These are phyloP conservation scores for Phylloboletellus chloephorus DNA, from an alignment of 1,284 basidiomycete species.

Conservation along the genomic window DNA sequence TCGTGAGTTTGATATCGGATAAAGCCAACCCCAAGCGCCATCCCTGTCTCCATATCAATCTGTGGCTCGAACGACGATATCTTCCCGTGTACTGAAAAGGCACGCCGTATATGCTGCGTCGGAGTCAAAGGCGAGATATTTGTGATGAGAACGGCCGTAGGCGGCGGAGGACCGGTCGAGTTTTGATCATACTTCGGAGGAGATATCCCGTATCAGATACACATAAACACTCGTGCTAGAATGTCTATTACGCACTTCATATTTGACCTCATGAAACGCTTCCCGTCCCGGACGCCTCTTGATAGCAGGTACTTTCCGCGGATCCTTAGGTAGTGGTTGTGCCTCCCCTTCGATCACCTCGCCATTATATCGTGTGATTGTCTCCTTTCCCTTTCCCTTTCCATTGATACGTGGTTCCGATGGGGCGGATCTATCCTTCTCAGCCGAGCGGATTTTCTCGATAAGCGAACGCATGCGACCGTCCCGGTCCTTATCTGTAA, in stretches of 20 bases:
- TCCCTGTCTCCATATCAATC: conserved; percentile 75
- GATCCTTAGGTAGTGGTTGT: conserved; percentile 47
- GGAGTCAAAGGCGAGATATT: conserved; percentile 72
- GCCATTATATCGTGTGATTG: conserved; percentile 51
- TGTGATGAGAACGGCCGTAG: conserved; percentile 69
- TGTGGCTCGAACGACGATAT: conserved; percentile 75
- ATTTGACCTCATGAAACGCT: conserved; percentile 48
- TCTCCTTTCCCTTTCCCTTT: conserved; percentile 60
- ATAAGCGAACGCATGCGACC: conserved; percentile 46
- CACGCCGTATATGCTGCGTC: conserved; percentile 58
- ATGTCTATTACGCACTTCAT: conserved; percentile 51
- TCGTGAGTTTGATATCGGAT: conserved; percentile 63
- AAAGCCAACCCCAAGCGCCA: conserved; percentile 78
- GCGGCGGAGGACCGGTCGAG: conserved; percentile 72
- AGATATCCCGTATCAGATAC: conserved; percentile 14
- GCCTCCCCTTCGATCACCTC: conserved; percentile 48
- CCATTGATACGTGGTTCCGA: conserved; percentile 47
- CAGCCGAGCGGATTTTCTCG: conserved; percentile 44
- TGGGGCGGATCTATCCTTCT: conserved; percentile 29
- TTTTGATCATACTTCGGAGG: conserved; percentile 65
- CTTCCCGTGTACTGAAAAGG: conserved; percentile 65
- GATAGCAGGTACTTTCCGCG: conserved; percentile 43
- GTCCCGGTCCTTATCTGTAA: conserved; percentile 44
- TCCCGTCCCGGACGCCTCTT: conserved; percentile 39
- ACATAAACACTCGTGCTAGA: not conserved